These are phyloP conservation scores for Rosa rugosa DNA, from an alignment of 306 rosid genomes.

Conservation along the genomic window DNA sequence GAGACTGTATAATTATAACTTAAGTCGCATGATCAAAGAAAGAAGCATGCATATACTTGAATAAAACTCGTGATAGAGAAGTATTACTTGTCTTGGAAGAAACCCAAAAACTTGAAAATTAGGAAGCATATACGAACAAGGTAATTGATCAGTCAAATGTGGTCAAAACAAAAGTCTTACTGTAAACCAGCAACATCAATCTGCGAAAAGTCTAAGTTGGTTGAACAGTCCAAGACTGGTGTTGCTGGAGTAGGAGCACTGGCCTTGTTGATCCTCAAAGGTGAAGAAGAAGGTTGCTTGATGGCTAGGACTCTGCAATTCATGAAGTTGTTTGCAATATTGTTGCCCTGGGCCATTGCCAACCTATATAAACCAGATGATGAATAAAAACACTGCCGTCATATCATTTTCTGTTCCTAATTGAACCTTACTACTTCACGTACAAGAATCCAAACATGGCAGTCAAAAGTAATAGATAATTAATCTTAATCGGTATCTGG, in stretches of 20 bases:
- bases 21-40: background rate
- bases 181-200: slow-evolving; percentile 53
- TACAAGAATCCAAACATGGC: background rate
- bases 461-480: background rate
- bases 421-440: slow-evolving; percentile 2
- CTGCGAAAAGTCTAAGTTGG: slow-evolving; percentile 78
- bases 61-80: background rate
- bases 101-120: background rate
- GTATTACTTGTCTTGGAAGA: background rate
- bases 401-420: background rate
- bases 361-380: slow-evolving; percentile 42
- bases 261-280: slow-evolving; percentile 24
- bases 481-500: background rate
- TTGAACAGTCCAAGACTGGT: slow-evolving; percentile 46
- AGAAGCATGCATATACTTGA: background rate
- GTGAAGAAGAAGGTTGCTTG: slow-evolving; percentile 49
- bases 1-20: background rate
- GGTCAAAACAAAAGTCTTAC: slow-evolving; percentile 40
- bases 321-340: slow-evolving; percentile 42
- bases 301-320: slow-evolving; percentile 84
- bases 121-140: background rate
- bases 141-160: background rate
- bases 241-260: slow-evolving; percentile 4
- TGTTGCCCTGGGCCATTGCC: slow-evolving; percentile 47
- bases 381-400: slow-evolving; percentile 37